These are phyloP conservation scores for Rosa multiflora DNA, from an alignment of 306 rosid genomes.

Conservation along the genomic window DNA sequence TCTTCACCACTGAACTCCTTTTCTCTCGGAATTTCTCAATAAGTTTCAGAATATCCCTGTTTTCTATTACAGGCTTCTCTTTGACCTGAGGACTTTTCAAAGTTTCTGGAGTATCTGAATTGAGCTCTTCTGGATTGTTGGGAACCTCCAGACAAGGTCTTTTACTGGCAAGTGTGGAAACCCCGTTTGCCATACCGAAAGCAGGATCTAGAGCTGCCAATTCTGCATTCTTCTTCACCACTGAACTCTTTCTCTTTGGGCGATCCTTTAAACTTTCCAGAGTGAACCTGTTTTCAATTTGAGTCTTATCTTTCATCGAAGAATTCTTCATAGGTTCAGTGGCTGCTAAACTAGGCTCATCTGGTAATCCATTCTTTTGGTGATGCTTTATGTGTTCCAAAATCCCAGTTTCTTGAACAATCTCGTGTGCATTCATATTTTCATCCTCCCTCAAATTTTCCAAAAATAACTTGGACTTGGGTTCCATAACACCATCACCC, in stretches of 20 bases:
- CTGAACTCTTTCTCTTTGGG: conserved; percentile 13
- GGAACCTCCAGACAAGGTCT: background rate
- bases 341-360: background rate
- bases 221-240: background rate
- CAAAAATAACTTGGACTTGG: background rate
- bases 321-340: conserved; percentile 5
- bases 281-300: background rate
- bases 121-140: background rate
- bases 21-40: background rate
- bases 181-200: background rate
- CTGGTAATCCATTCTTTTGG: background rate
- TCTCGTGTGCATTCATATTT: background rate
- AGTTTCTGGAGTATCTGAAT: conserved; percentile 9
- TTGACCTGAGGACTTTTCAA: conserved; percentile 12
- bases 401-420: background rate
- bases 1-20: conserved; percentile 8
- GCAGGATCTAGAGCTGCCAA: background rate
- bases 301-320: conserved; percentile 13
- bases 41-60: background rate
- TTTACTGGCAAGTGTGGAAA: background rate
- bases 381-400: background rate
- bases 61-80: background rate
- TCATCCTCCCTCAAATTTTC: background rate
- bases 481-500: background rate
- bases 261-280: background rate